These are phyloP conservation scores for Epichloe sylvatica DNA, from an alignment of 2,329 filamentous ascomycete genomes.

Conservation along the genomic window DNA sequence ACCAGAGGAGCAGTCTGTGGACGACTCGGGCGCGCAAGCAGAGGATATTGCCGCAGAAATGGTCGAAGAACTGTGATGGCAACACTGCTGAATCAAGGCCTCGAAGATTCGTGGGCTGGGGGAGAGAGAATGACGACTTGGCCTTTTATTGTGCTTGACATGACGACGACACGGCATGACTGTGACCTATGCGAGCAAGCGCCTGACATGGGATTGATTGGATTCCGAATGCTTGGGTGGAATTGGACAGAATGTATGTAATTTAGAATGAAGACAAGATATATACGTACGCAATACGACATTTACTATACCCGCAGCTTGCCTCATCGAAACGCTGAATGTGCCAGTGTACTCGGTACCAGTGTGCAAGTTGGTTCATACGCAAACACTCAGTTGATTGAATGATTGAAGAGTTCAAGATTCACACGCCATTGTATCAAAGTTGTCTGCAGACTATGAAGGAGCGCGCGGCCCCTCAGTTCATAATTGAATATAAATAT, in stretches of 20 bases:
- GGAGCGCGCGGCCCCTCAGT: neutral
- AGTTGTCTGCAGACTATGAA: neutral
- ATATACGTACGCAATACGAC: neutral
- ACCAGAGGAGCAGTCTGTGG: neutral
- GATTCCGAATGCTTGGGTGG: neutral
- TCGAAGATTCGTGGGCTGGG: neutral
- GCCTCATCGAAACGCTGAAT: too few species aligned
- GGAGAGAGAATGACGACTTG: neutral
- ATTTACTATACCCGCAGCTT: neutral
- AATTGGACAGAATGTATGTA: neutral
- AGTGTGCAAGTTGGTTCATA: neutral
- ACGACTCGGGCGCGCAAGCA: neutral
- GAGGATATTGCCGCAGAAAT: neutral
- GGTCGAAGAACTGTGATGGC: neutral
- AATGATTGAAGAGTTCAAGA: neutral
- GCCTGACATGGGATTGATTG: neutral
- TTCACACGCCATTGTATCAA: neutral
- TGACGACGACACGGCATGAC: neutral
- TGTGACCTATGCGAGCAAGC: neutral
- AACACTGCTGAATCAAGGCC: neutral
- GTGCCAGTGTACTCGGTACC: neutral
- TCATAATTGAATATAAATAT: constrained; percentile 62
- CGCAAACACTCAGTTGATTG: too few species aligned
- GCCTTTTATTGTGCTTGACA: neutral
- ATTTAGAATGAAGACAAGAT: neutral